Evolutionary conservation across 2,329 filamentous ascomycete genomes (phyloP).

Genomic region (Fusarium globosum): DNA sequence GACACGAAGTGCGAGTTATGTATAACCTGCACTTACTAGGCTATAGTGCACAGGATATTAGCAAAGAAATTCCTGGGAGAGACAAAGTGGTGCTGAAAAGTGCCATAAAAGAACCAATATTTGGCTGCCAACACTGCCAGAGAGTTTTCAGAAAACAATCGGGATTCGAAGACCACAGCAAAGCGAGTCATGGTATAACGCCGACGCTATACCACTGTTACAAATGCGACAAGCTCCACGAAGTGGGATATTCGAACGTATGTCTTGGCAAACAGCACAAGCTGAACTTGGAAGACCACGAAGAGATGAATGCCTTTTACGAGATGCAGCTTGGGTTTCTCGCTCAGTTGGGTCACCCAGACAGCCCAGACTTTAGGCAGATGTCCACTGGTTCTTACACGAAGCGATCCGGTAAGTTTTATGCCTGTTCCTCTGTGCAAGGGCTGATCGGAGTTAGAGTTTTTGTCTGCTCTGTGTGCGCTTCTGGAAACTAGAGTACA

Average conservation of each 20-base stretch:
- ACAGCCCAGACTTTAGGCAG: neutral
- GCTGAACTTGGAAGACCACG: neutral
- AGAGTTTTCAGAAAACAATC: no score
- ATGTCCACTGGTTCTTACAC: neutral
- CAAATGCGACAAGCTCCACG: neutral
- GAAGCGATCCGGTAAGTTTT: neutral
- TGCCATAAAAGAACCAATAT: no score
- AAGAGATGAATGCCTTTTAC: neutral
- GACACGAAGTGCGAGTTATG: no score
- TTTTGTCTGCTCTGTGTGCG: neutral
- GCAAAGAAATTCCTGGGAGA: no score
- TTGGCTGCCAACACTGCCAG: no score
- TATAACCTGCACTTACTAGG: no score
- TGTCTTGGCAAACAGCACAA: neutral
- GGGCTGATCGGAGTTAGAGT: neutral
- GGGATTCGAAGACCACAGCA: no score
- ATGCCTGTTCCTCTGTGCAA: neutral
- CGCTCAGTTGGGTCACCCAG: neutral
- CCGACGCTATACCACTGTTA: neutral
- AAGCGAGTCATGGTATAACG: no score
- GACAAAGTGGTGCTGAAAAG: no score
- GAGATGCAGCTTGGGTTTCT: neutral
- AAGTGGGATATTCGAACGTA: accelerated
- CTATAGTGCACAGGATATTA: no score
- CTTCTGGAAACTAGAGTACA: neutral